Evolutionary conservation across 768 basidiomycete genomes (phyloP).

Genomic region (Serendipita indica): DNA sequence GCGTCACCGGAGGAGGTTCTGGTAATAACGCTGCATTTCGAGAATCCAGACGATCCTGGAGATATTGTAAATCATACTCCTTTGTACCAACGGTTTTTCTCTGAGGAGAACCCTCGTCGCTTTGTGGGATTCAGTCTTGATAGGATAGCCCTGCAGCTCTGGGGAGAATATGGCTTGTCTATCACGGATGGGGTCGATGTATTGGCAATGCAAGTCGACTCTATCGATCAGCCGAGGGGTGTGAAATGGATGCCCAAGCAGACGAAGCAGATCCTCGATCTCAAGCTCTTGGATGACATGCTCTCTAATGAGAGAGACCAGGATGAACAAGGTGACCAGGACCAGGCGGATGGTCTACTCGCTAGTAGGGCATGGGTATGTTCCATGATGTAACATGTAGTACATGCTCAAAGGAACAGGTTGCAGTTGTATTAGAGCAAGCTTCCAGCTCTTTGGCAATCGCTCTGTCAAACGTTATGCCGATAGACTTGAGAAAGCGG

Average conservation of each 20-base stretch:
- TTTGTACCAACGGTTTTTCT: background rate
- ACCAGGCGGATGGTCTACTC: background rate
- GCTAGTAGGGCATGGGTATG: background rate
- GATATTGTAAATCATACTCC: slow-evolving; percentile 2
- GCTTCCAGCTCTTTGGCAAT: background rate
- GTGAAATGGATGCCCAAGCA: background rate
- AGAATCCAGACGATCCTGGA: background rate
- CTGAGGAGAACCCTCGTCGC: background rate
- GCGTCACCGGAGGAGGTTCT: slow-evolving; percentile 4
- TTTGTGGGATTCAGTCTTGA: background rate
- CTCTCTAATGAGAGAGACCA: background rate
- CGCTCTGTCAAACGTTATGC: background rate
- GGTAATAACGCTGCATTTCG: background rate
- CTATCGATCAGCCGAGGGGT: background rate
- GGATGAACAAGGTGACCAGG: background rate
- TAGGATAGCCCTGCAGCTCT: background rate
- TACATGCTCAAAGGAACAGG: background rate
- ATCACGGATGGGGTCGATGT: background rate
- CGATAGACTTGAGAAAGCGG: background rate
- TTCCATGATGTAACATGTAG: background rate
- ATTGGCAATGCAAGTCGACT: background rate
- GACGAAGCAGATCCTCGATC: background rate
- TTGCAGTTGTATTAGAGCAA: background rate
- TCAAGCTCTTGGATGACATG: background rate
- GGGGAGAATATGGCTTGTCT: slow-evolving; percentile 3